These are phyloP conservation scores for Aspergillus olivimuriae DNA, from an alignment of 495 filamentous ascomycete species.

Conservation along the genomic window DNA sequence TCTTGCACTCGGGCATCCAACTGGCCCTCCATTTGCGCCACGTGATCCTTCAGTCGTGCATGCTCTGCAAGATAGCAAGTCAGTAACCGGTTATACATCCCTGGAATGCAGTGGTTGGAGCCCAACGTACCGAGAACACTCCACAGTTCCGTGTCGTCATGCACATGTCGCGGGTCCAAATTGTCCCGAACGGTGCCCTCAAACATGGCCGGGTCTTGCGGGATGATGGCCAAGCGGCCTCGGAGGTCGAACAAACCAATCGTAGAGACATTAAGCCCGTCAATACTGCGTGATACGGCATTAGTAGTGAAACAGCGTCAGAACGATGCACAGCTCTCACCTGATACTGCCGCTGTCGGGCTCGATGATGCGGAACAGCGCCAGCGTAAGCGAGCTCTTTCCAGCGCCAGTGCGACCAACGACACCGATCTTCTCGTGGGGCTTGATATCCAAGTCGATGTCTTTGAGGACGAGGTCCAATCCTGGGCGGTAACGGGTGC, in stretches of 20 bases:
- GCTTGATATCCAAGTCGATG: slow-evolving; percentile 84
- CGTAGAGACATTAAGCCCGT: slow-evolving; percentile 77
- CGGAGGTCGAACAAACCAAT: slow-evolving; percentile 89
- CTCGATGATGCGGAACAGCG: slow-evolving; percentile 95
- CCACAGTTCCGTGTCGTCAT: slow-evolving; percentile 98
- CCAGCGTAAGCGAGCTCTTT: slow-evolving; percentile 90
- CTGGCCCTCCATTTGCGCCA: slow-evolving; percentile 79
- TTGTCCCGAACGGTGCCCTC: slow-evolving; percentile 96
- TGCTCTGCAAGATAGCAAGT: slow-evolving; percentile 57
- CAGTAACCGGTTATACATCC: slow-evolving; percentile 4
- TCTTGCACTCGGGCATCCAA: slow-evolving; percentile 88
- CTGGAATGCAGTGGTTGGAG: slow-evolving; percentile 6
- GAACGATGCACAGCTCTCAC: slow-evolving; percentile 19
- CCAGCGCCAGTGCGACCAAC: slow-evolving; percentile 95
- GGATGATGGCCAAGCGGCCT: slow-evolving; percentile 91
- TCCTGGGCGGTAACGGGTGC: slow-evolving; percentile 81
- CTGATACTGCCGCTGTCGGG: slow-evolving; percentile 69
- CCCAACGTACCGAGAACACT: slow-evolving; percentile 75
- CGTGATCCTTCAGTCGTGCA: slow-evolving; percentile 86
- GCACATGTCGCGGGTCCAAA: slow-evolving; percentile 87
- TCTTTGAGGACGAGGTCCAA: slow-evolving; percentile 90
- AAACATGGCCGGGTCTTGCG: slow-evolving; percentile 95
- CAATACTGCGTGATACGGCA: slow-evolving; percentile 51
- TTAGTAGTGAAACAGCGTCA: not conserved
- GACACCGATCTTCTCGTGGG: slow-evolving; percentile 96